Evolutionary conservation across 148 eudicot species (phyloP).

Genomic region (Limonium bicolor): DNA sequence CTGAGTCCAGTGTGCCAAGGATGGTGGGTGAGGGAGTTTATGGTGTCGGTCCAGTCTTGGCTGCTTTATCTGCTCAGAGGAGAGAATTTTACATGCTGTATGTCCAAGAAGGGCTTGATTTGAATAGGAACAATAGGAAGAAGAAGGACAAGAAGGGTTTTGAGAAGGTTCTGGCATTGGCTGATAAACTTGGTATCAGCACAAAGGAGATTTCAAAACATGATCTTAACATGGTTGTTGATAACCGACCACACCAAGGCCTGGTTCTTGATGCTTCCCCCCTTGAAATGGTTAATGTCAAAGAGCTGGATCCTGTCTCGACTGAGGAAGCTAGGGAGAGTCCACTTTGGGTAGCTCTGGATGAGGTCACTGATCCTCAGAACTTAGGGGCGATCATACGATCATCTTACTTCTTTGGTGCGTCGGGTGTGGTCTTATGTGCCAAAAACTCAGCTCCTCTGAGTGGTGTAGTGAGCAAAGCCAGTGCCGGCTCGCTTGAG

Average conservation of each 20-base stretch:
- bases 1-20: conserved; percentile 66
- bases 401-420: conserved; percentile 90
- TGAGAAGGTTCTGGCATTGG: conserved; percentile 58
- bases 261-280: conserved; percentile 91
- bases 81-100: conserved; percentile 73
- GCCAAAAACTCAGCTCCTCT: conserved; percentile 97
- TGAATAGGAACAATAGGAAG: conserved; percentile 64
- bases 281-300: conserved; percentile 72
- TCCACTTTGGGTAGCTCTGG: conserved; percentile 89
- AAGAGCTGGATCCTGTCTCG: conserved; percentile 49
- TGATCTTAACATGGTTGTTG: conserved; percentile 82
- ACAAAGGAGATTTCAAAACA: conserved; percentile 71
- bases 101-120: conserved; percentile 75
- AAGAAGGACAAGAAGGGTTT: conserved; percentile 95
- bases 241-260: conserved; percentile 96
- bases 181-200: conserved; percentile 61
- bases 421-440: conserved; percentile 74
- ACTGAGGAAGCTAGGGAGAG: conserved; percentile 26
- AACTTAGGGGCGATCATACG: conserved; percentile 91
- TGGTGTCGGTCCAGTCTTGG: conserved; percentile 93
- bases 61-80: conserved; percentile 70
- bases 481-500: conserved; percentile 96
- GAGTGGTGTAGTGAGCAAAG: conserved; percentile 97
- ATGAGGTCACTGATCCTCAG: conserved; percentile 96
- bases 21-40: conserved; percentile 84